Evolutionary conservation across 108 stramenopile species (phyloP), one percentile per base, ranked within the genome.

Genomic region (Pseudonitzschia delicatissima): DNA sequence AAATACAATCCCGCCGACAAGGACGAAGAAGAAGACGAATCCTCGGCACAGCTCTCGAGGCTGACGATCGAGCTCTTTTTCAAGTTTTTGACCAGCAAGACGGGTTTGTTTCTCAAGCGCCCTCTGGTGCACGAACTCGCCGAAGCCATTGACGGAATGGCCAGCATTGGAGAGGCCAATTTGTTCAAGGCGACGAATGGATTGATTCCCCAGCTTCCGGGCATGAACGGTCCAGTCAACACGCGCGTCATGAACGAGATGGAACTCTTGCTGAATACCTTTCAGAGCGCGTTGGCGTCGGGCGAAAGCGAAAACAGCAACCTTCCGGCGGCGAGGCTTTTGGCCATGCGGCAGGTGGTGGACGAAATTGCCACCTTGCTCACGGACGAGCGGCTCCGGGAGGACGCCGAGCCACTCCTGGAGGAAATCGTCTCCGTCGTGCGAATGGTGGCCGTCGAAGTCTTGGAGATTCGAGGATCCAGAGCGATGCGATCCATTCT

Each of bases 401-500:
- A 79, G 65, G 70, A 87, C 33, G 75, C 81, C n/a, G 77, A 69
- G 15, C 86, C 86, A 4, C 48, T 91, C 29, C 55, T 94, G 45
- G 85, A 80, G 48, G 93, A 90, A 59, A 53, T 87, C 25, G 79
- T 63, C 48, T 78, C 62, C 37, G 93, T 94, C 13, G 68, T 85
- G 53, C 87, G 87, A 71, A 77, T 85, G 78, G 93, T 94, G 5
- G 93, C 93, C 31, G 90, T 91, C 25, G 87, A 91, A 78, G 90
- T 94, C 1, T 53, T 94, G 23, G 90, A 94, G 66, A 94, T 91
- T 32, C 72, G 93, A 49, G 84, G 84, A 25, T 88, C 89, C 5
- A 67, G 93, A 20, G 89, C 89, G 17, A 78, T 94, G 55, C 64
- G 87, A 62, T 66, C 73, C 37, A 72, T 88, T 21, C 76, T 94